Evolutionary conservation across 2,329 filamentous ascomycete species (phyloP).

Genomic region (Trichoderma semiorbis): DNA sequence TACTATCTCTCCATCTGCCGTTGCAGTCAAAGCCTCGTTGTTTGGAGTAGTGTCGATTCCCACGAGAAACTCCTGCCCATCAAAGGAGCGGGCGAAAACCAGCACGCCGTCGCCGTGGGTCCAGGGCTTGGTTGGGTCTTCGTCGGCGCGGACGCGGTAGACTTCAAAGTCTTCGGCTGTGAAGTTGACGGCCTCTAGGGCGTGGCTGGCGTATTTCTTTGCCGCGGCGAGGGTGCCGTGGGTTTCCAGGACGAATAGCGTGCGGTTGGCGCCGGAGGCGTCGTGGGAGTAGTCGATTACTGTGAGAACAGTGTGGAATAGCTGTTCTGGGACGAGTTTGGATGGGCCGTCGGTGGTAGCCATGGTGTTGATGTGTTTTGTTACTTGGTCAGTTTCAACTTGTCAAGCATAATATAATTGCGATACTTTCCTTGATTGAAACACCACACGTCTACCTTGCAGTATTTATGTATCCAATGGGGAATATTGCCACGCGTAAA

Average conservation of each 20-base stretch:
- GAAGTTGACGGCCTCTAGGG: slow-evolving; percentile 36
- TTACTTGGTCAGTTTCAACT: not conserved
- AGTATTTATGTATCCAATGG: not conserved
- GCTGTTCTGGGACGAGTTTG: slow-evolving; percentile 26
- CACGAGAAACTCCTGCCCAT: slow-evolving; percentile 38
- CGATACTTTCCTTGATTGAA: not conserved
- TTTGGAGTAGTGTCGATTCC: slow-evolving; percentile 38
- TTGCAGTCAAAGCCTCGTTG: slow-evolving; percentile 28
- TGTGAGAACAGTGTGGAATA: slow-evolving; percentile 38
- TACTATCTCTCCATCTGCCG: slow-evolving; percentile 20
- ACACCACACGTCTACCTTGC: not conserved
- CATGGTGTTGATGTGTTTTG: not conserved
- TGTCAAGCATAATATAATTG: not conserved
- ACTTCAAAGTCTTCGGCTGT: slow-evolving; percentile 35
- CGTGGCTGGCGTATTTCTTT: slow-evolving; percentile 33
- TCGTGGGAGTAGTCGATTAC: slow-evolving; percentile 29
- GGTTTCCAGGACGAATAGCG: slow-evolving; percentile 38
- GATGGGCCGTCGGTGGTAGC: not conserved
- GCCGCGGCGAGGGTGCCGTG: slow-evolving; percentile 36
- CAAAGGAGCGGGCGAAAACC: slow-evolving; percentile 35
- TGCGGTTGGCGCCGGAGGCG: slow-evolving; percentile 27
- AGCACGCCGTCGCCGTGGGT: slow-evolving; percentile 37
- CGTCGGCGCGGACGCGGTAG: slow-evolving; percentile 27
- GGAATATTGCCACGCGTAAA: not conserved
- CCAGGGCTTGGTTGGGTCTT: slow-evolving; percentile 29